Base-by-base conservation (phyloP, 805 yeast species). In the Suhomyces pyralidae region DNA sequence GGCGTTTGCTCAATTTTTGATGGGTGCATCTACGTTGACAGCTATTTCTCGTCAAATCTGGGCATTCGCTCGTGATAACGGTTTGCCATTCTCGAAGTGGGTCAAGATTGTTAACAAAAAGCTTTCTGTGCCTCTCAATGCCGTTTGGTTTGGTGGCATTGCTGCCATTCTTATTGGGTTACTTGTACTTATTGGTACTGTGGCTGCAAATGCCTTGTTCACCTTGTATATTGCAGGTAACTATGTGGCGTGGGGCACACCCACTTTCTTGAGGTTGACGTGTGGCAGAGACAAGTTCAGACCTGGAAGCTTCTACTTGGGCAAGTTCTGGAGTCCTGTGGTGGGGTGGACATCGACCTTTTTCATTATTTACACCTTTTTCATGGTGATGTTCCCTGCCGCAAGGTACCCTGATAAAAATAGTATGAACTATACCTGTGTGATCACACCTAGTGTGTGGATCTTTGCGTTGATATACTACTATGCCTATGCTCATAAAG, bases 61-160 rank as follows among this genome's bases (percentile, higher is more conserved):
- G 77, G 69, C 76, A 8, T 73, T 73, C 61, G 65, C 74, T 50
- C 66, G 78, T 64, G 77, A 73, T 64, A 68, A 70, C 50, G 78
- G 77, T 7, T 66, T 73, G 59, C 78, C 78, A 9, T 68, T 63
- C 49, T 68, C 76, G 52, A 67, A 67, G 58, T 65, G 66, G 59
- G 69, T 70, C 60, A 58, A 70, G 20, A 62, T 62, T 26, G 66
- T 73, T 26, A 70, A 72, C 62, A 70, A 73, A 38, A 70, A 68
- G 55, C 58, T 67, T 52, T 72, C 74, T 14, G 70, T 73, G 8
- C 78, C 78, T 22, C 58, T 73, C 42, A 69, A 70, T 51, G 78
- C 77, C 55, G 67, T 54, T 70, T 71, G 38, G 72, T 68, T 67
- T 40, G 73, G 77, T 9, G 71, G 79, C 22, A 19, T 63, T 19